Base-by-base conservation (phyloP, 2,329 filamentous ascomycete genomes). In the Botrytis byssoidea region DNA sequence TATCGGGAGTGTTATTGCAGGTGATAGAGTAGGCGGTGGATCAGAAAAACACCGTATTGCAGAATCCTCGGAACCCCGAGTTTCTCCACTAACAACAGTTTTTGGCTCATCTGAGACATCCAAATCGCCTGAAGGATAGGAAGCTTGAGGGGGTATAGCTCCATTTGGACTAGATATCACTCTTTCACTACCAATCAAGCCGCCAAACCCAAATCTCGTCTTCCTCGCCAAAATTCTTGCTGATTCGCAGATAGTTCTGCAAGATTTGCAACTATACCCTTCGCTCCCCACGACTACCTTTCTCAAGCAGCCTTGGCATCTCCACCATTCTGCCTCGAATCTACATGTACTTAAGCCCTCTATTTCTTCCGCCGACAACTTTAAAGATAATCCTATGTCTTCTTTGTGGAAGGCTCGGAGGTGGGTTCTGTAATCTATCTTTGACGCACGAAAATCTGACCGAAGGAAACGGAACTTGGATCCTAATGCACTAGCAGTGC, bases 271-370 rank as follows among this genome's bases (percentile, higher is more conserved):
- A 14, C 22, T 55, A n/a, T 48, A 48, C 2, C 32, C 65, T n/a
- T 69, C 44, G 1, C 18, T 25, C 8, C n/a, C 7, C 1, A 72
- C 6, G 1, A 25, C 7, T 3, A 42, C 29, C 29, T 8, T 73
- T 9, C 22, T 42, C 32, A 70, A 16, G 16, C 65, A 73, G 0
- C 10, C 40, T 3, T 44, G 42, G 8, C 55, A 73, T 14, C 71
- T 73, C 65, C 42, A 73, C 65, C 40, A 73, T 3, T 61, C 42
- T 32, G 22, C 37, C 35, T 72, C 48, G 4, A 59, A n/a, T 2
- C 20, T 57, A 32, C 10, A 66, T 8, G 6, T 35, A 12, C 32
- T 5, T 1, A 40, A 16, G 25, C 18, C 8, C 6, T 51, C 29
- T n/a, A 20, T 35, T 20, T 65, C 60, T 25, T 20, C 5, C 10